Evolutionary conservation across 2,329 filamentous ascomycete species (phyloP), one percentile per base, ranked within the genome.

Genomic region (Cordyceps sp.): DNA sequence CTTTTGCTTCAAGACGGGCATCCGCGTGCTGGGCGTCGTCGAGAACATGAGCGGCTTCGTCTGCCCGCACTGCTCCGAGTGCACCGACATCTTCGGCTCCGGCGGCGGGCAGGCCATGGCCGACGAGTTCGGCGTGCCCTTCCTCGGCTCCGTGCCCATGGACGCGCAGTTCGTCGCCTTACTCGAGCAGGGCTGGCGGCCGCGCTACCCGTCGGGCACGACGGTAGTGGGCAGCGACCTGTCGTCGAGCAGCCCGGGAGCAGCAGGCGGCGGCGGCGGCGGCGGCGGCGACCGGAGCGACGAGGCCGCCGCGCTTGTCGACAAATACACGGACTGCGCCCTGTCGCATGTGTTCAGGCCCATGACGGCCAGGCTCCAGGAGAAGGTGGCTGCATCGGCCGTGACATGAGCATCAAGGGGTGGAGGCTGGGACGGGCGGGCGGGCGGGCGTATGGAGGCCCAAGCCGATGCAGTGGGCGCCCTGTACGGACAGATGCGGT

Each of bases 41-140:
- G 90, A 98, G 59, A 98, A 98, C 52, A 96, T 98, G 90, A 78
- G 77, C 42, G 83, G 83, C 3, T 92, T 82, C 45, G 79, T 90
- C n/a, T 90, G 82, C 48, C 74, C 74, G 6, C 70, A 78, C 47
- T 80, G 75, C 53, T 70, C 69, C 31, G 85, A 94, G 52, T 92
- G 88, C 55, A 93, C 83, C 32, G 83, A 96, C 55, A 71, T 96
- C 32, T 98, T 98, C 52, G 84, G 78, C 32, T 86, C 81, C 34
- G 90, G 90, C 4, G 90, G 90, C 4, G 90, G 90, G 7, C 64
- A 82, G 52, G 69, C 80, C 17, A 93, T 98, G 85, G 85, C 88
- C 6, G 60, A 71, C 30, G 85, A 96, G 43, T 90, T 93, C 49
- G 63, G 62, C 1, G 82, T 96, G 23, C 72, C 69, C 13, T 96